Evolutionary conservation across 768 basidiomycete species (phyloP), one percentile per base, ranked within the genome.

Genomic region (Leccinum disarticulatum): DNA sequence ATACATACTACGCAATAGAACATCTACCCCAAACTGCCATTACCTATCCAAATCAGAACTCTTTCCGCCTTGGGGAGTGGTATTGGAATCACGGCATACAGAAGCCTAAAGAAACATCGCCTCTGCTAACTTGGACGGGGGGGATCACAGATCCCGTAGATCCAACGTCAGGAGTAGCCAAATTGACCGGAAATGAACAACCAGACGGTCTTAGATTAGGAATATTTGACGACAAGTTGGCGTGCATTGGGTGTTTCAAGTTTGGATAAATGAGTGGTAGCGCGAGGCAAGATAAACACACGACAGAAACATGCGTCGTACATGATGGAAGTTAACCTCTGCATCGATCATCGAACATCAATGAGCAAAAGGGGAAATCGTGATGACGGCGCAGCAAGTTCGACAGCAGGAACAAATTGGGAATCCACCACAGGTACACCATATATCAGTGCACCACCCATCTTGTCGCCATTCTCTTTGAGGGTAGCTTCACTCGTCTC

Each of bases 341-440:
- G 36, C 57, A 62, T 59, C 48, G 43, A 64, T 68, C 63, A 73
- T 60, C 68, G 65, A 56, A 54, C 52, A 56, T 83, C 87, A 58
- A 90, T 79, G 58, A 91, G 78, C 50, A 93, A 74, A 68, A 92
- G 76, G 15, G 89, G 89, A 73, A 93, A 91, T 58, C 91, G 80
- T 47, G 88, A 80, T 43, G 86, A 85, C 17, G 90, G 84, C 63
- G 88, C 90, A 22, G 85, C 87, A 33, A 89, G 71, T 41, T 87
- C 83, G 47, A 91, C 68, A 30, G 84, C 82, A 38, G 85, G 74
- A 54, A 84, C 80, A 66, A 84, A 83, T 27, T 81, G 77, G 60
- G 83, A 77, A 52, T 87, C 84, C 41, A 76, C 64, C 15, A 73
- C 65, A 58, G 88, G 85, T 28, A 77, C 70, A 6, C 87, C 87